Percentiles rank a stretch among this genome's conserved stretches.
Evolutionary conservation across 179 eudicot species (phyloP).

Genomic region (Gypsophila paniculata): DNA sequence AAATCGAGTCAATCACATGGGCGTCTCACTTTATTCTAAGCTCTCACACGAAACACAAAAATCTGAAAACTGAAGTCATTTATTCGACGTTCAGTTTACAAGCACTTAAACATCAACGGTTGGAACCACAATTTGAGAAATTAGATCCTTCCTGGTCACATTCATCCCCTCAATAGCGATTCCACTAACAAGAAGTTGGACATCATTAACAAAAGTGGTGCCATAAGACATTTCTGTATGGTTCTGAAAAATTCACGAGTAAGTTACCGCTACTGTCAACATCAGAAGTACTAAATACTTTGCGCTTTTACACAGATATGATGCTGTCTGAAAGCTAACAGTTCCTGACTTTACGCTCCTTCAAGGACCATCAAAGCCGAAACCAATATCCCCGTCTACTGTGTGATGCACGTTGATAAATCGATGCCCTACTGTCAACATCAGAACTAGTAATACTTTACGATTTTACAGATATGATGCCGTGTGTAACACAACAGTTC

Average conservation of each 20-base stretch:
- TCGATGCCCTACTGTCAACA: background rate
- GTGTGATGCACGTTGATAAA: background rate
- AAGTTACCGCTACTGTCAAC: slow-evolving; percentile 27
- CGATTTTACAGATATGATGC: too few species aligned
- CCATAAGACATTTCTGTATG: slow-evolving; percentile 7
- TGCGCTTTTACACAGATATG: slow-evolving; percentile 17
- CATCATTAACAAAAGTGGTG: slow-evolving; percentile 6
- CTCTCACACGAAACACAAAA: slow-evolving; percentile 8
- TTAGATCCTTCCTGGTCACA: background rate
- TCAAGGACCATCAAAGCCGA: background rate
- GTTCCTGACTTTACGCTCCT: slow-evolving; percentile 18
- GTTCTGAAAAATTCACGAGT: slow-evolving; percentile 4
- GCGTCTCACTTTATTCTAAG: background rate
- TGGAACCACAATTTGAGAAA: background rate
- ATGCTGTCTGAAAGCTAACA: slow-evolving; percentile 25
- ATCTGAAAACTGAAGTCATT: background rate
- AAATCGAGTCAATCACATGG: slow-evolving; percentile 19
- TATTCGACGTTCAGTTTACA: slow-evolving; percentile 3
- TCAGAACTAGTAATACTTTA: too few species aligned
- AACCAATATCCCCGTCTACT: background rate
- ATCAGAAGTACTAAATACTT: slow-evolving; percentile 15
- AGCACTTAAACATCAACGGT: background rate
- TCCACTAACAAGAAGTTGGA: slow-evolving; percentile 13
- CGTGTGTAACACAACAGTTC: too few species aligned
- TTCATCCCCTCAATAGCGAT: background rate